Evolutionary conservation across 176 grass and related monocot genomes (phyloP), one percentile per base, ranked within the genome.

Genomic region (Triticum timopheevii): DNA sequence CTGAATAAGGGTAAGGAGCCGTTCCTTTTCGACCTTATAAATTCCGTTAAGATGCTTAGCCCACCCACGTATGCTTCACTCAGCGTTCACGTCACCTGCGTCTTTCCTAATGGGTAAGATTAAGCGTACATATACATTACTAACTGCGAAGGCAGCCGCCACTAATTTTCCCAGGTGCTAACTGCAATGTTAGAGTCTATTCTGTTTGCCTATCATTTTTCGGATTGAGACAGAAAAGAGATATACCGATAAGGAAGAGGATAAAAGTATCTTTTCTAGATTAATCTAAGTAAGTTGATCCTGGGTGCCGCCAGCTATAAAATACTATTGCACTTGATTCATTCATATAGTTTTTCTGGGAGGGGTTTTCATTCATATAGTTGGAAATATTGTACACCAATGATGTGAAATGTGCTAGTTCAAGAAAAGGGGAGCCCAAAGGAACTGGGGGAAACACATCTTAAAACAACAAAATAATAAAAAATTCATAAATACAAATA

Each of bases 191-290:
- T 54, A 24, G 68, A 52, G 42, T 74, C 61, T 1, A 63, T 76
- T 82, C 61, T 59, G 79, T 87, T 87, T 73, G 56, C 62, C 42
- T n/a, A 22, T 82, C 23, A 1, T 45, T 76, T 68, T 65, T 17
- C 3, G 11, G 86, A 68, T 42, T 3, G 44, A 16, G 61, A 33
- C 34, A 33, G n/a, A 56, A 82, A 76, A 67, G 78, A 68, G 33
- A 82, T 67, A 87, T 81, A 6, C 69, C 42, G 8, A 75, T 54
- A 54, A 76, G 79, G 44, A 87, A 58, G 34, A 33, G 70, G 70
- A 77, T 82, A 58, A 61, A 79, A 8, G 58, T 61, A n/a, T 23
- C 7, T 61, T n/a, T n/a, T 5, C 20, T 61, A n/a, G 58, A n/a
- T 61, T 61, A 61, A 61, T 6, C 58, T 58, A 45, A 49, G 47